Evolutionary conservation across 331 rosid species (phyloP).

Genomic region (Pyrus hybrid): DNA sequence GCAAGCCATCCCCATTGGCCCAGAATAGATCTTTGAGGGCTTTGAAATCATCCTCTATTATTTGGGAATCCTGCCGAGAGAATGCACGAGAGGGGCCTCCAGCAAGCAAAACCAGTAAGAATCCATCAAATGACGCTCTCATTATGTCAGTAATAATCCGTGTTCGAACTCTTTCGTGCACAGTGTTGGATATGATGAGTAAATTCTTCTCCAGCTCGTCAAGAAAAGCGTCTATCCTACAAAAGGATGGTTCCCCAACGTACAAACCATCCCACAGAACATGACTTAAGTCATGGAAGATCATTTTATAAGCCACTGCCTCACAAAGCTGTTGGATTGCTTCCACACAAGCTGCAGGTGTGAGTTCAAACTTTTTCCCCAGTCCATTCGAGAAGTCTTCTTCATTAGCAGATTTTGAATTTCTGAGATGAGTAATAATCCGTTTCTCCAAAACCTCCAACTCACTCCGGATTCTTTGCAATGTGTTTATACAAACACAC

Average conservation of each 20-base stretch:
- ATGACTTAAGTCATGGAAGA: constrained; percentile 63
- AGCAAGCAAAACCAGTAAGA: constrained; percentile 74
- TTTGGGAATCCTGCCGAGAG: constrained; percentile 54
- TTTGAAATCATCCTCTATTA: constrained; percentile 82
- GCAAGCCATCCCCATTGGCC: constrained; percentile 97
- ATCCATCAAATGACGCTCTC: constrained; percentile 89
- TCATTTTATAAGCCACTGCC: constrained; percentile 58
- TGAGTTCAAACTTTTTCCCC: constrained; percentile 63
- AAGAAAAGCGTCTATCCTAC: constrained; percentile 73
- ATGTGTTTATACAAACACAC: constrained; percentile 73
- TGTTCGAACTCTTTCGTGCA: constrained; percentile 85
- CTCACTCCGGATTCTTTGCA: constrained; percentile 79
- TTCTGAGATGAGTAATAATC: constrained; percentile 60
- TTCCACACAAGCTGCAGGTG: constrained; percentile 74
- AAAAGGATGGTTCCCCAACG: constrained; percentile 61
- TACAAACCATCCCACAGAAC: constrained; percentile 79
- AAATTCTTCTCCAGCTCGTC: constrained; percentile 67
- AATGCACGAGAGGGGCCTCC: constrained; percentile 93
- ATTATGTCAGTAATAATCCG: constrained; percentile 79
- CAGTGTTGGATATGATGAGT: constrained; percentile 60
- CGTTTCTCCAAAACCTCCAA: constrained; percentile 73
- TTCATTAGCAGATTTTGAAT: constrained; percentile 46
- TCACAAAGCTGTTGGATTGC: constrained; percentile 78
- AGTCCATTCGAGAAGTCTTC: constrained; percentile 53
- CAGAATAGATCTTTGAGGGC: constrained; percentile 70